Evolutionary conservation across 768 basidiomycete species (phyloP), one percentile per base, ranked within the genome.

Genomic region (Fistulinella prunicolor): DNA sequence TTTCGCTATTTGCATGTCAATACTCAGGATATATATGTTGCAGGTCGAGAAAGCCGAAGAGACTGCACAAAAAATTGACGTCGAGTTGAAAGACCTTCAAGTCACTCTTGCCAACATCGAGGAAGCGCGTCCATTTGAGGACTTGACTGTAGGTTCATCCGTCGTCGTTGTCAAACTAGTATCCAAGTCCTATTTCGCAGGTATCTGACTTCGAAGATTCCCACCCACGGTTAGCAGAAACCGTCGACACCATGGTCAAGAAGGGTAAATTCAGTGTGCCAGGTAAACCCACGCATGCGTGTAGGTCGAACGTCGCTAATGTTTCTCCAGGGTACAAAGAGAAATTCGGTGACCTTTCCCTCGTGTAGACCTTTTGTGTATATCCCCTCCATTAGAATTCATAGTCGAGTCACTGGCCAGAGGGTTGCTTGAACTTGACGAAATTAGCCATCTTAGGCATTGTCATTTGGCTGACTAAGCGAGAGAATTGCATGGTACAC

Each of bases 211-310:
- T 98, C 58, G 84, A 85, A 57, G 78, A 85, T 53, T 95, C 95
- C 21, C 88, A 96, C 71, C 96, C 96, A 16, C 90, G 91, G 69
- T 84, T 98, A 68, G 73, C 77, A 32, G 84, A 96, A 71, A 83
- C 88, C 36, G 90, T 96, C 50, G 92, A 97, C 74, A 88, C 78
- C 57, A 95, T 96, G 93, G 70, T 97, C 55, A 85, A 87, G 81
- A 94, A 97, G 75, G 94, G 94, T 71, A 96, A 97, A 76, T 96
- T 92, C 87, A 92, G 87, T 62, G 94, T 97, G 49, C 95, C 95
- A 62, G 94, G 94, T 86, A 65, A 45, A 76, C 16, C 14, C 14
- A 17, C 14, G 14, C 14, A 17, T 4, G 2, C 14, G 14, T 23
- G 1, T 34, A 16, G 20, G 20, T 16, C 16, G 24, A 39, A 28